Percentiles rank a stretch among this genome's conserved stretches.
Evolutionary conservation across 108 stramenopile genomes (phyloP).

Genomic region (Nannochloropsis salina): DNA sequence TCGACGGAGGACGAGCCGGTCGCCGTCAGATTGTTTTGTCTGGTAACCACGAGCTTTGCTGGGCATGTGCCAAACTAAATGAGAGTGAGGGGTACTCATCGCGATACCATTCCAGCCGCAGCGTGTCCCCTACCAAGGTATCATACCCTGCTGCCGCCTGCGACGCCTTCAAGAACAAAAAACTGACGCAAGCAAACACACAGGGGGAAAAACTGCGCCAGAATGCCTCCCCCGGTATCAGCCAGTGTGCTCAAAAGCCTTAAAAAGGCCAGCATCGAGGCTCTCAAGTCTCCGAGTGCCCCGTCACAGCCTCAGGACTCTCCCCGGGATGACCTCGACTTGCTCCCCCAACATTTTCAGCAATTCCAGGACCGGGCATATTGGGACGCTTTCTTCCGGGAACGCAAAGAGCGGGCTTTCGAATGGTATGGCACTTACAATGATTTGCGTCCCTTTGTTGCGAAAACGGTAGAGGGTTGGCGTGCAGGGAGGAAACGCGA

Average conservation of each 20-base stretch:
- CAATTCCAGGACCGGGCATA: slow-evolving; percentile 12
- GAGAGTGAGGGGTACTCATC: no score
- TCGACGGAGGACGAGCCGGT: no score
- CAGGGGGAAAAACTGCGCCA: no score
- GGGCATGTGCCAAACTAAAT: no score
- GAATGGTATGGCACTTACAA: slow-evolving; percentile 21
- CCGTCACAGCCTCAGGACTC: not conserved
- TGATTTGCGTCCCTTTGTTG: not conserved
- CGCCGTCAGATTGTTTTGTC: no score
- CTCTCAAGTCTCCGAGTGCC: not conserved
- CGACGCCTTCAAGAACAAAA: no score
- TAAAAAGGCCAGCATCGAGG: slow-evolving; percentile 11
- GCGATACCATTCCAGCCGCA: no score
- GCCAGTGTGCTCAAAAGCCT: slow-evolving; percentile 19
- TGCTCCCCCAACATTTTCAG: not conserved
- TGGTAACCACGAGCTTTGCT: no score
- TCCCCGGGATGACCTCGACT: not conserved
- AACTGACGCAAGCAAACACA: no score
- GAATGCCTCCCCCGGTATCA: not conserved
- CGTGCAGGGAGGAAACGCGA: not conserved
- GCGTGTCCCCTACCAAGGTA: no score
- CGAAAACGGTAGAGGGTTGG: not conserved
- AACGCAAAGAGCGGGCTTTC: not conserved
- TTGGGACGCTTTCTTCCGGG: slow-evolving; percentile 22
- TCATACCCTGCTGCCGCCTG: no score